Conservation (phyloP, 495 filamentous ascomycete species). For the Penicillium waksmanii region DNA sequence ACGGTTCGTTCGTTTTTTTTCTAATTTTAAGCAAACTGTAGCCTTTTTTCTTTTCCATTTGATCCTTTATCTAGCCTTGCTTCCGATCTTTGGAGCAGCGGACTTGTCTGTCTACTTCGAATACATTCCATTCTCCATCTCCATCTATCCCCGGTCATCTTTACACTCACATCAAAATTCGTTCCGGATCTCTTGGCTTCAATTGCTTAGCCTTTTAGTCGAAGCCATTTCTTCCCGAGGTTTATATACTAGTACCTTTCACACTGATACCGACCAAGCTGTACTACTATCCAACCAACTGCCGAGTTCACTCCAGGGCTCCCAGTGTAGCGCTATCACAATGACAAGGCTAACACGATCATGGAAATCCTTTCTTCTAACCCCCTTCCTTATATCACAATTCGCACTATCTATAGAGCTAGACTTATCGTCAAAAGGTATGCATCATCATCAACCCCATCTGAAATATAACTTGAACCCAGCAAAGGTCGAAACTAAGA, state of each 20-base stretch:
- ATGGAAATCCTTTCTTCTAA: slow-evolving; percentile 8
- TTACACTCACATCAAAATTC: too few relatives aligned
- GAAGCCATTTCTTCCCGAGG: neutral
- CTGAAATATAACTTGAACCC: too few relatives aligned
- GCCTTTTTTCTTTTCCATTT: neutral
- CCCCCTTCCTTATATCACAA: slow-evolving; percentile 10
- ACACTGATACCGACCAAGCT: too few relatives aligned
- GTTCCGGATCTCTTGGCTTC: neutral
- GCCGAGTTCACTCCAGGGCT: too few relatives aligned
- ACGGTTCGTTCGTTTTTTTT: neutral
- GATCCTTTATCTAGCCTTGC: neutral
- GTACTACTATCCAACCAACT: too few relatives aligned
- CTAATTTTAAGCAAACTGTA: neutral
- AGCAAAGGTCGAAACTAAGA: too few relatives aligned
- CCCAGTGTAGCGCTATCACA: neutral
- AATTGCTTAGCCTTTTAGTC: neutral
- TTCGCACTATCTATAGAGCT: slow-evolving; percentile 24
- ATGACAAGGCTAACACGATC: slow-evolving; percentile 8
- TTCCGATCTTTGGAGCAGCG: neutral
- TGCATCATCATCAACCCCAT: neutral
- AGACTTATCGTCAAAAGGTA: slow-evolving; percentile 20
- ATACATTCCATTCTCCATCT: neutral
- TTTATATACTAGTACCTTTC: neutral
- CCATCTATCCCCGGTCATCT: neutral
- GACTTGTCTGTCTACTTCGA: neutral